Base-by-base conservation (phyloP, 139 green algal species). In the Tetradesmus obliquus region DNA sequence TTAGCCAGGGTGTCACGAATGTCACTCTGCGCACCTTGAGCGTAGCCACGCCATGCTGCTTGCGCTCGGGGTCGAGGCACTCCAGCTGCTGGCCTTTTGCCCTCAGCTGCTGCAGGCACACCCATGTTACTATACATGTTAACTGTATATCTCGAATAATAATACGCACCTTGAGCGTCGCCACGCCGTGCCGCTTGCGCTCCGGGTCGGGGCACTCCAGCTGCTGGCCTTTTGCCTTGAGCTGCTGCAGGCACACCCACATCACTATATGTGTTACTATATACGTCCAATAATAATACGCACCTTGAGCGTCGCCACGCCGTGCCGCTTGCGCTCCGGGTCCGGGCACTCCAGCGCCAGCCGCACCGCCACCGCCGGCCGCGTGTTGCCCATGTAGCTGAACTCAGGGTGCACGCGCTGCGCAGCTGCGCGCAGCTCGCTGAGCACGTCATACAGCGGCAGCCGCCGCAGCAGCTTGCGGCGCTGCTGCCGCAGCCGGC, bases 381-480 rank as follows among this genome's bases (percentile, higher is more conserved):
- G 45, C 9, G 8, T 55, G 32, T 12, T 55, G 84, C 84, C 24
- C 51, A 88, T 76, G 66, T 76, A 76, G 2, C 3, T 58, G 57
- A 24, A 74, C 13, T 45, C 54, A 19, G 45, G 71, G 84, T 88
- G 84, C 22, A 55, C 19, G 6, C 72, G 71, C 57, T 55, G 84
- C 5, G 84, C 84, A 22, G 84, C 84, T 12, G 19, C 2, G 5
- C 84, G 84, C 57, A 88, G 57, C 84, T 88, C 84, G 17, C 19
- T 76, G n/a, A 88, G 20, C 8, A 79, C 57, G 51, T 88, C 84
- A 45, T 88, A 88, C 84, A 76, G 17, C 8, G 84, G 84, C 57
- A 88, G 84, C 20, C 84, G 84, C 7, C n/a, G 84, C 84, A 88
- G 57, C 57, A 88, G 84, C 84, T 88, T 88, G 7, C 57, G 10